Evolutionary conservation across 768 basidiomycete species (phyloP), one percentile per base, ranked within the genome.

Genomic region (Phanerochaete carnosa): DNA sequence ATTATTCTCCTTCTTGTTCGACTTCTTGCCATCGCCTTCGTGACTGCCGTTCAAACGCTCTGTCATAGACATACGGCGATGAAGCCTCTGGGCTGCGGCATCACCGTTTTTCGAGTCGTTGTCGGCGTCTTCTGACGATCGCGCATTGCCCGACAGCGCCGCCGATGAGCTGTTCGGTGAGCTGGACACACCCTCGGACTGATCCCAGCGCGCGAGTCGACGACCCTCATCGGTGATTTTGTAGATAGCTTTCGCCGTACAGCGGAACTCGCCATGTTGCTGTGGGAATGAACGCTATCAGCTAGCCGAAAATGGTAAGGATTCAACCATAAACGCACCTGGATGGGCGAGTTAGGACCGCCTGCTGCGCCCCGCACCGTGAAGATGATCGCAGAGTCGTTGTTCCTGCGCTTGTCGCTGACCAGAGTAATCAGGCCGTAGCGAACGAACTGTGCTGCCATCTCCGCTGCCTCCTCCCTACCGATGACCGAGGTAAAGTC

Each of bases 401-500:
- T 93, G 69, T 89, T 91, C 77, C 92, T 93, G 65, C 92, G 83
- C 79, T 91, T 94, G 74, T 94, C 92, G 77, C 89, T 91, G 62
- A 96, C 93, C 45, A 98, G 80, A 2, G 78, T 76, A 74, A 99
- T 90, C 63, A 96, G 86, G 43, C 94, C 92, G 68, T 95, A 97
- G 55, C 97, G 88, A 49, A 98, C 95, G 68, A 98, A 98, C 72
- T 98, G 97, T 3, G 95, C 97, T 2, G 93, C 90, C 86, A 98
- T 91, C 79, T 99, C 97, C 12, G 94, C 93, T 0, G 94, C 95
- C 73, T 98, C 97, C 69, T 99, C 97, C 55, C 93, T 81, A 25
- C 95, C 95, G 33, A 95, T 93, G 33, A 95, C 93, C 1, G 95
- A 97, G 0, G 97, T 94, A 67, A 94, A 97, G 73, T 99, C 97